These are phyloP conservation scores for Pseudohyphozyma bogoriensis DNA, from an alignment of 768 basidiomycete genomes.

Conservation along the genomic window DNA sequence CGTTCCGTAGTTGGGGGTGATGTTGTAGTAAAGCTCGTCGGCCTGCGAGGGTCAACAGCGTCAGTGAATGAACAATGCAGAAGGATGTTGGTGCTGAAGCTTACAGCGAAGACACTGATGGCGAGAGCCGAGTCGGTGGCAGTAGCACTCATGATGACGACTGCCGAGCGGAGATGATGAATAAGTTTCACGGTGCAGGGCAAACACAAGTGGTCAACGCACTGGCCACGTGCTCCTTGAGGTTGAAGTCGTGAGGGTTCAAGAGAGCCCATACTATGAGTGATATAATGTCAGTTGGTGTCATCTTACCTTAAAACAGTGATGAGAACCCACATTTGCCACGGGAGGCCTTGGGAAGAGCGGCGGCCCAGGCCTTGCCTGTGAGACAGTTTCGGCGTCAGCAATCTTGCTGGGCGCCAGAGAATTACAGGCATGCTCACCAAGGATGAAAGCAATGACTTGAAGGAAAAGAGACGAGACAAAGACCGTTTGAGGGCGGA, in stretches of 20 bases:
- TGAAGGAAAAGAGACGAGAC: conserved; percentile 37
- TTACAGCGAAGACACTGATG: no score
- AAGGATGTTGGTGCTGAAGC: no score
- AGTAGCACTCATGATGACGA: conserved; percentile 17
- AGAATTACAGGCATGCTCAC: no score
- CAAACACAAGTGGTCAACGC: no score
- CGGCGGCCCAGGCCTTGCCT: conserved; percentile 18
- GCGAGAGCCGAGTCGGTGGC: conserved; percentile 16
- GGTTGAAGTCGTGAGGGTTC: conserved; percentile 37
- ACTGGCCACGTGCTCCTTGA: conserved; percentile 35
- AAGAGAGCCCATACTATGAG: conserved; percentile 33
- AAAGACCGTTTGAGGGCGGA: conserved; percentile 35
- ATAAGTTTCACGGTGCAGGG: no score
- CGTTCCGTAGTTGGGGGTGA: conserved; percentile 33
- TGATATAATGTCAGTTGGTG: no score
- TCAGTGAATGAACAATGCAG: no score
- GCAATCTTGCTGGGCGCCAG: no score
- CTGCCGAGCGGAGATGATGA: conserved; percentile 7
- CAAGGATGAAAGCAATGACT: conserved; percentile 36
- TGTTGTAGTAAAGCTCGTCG: conserved; percentile 29
- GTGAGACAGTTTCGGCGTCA: no score
- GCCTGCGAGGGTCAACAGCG: no score
- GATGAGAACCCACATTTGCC: conserved; percentile 33
- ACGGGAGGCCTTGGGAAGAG: conserved; percentile 26
- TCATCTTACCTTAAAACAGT: no score